Base-by-base conservation (phyloP, 202 grass and related monocot genomes). In the Dendrocalamus latiflorus region DNA sequence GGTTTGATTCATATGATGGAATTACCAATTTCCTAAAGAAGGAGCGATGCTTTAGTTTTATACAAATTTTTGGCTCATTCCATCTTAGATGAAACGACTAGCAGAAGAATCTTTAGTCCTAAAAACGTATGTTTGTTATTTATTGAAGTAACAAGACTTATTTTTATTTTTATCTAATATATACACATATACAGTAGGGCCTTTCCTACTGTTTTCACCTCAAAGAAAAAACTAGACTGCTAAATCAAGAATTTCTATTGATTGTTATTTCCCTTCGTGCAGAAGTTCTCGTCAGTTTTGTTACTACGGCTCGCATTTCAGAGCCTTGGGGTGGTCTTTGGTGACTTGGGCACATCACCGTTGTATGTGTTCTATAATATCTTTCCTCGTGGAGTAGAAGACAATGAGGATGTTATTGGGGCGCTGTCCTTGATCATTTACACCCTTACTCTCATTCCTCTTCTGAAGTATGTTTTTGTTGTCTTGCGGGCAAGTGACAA, bases 391-490 rank as follows among this genome's bases (percentile, higher is more conserved):
- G 92, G 94, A 39, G 90, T 97, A 79, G 39, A 94, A 9, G 49
- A 97, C 28, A 63, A 79, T 1, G 94, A 97, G 65, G 94, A 97
- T 83, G 77, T 97, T 72, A 91, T 97, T 41, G 94, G 94, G 59
- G 94, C 94, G 45, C 94, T 97, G 88, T 97, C 94, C 30, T 77
- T 97, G 83, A 97, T 97, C 75, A 97, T 97, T 84, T 97, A 97
- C 74, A 94, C 94, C 67, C 94, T 97, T 72, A 97, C 92, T 59
- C 78, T 97, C 71, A 92, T 97, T 61, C 92, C 94, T 22, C 94
- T 97, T 73, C 59, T 97, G 58, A 97, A 97, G 72, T 97, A 97
- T 84, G 94, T 97, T 68, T 97, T 97, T 58, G 73, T 97, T 9
- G 94, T 97, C 72, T 80, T 97, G 81, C 74, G 86, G 16, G 94